These are phyloP conservation scores for Pneumocystis sp. DNA, from an alignment of 1,139 yeast genomes.

Conservation along the genomic window DNA sequence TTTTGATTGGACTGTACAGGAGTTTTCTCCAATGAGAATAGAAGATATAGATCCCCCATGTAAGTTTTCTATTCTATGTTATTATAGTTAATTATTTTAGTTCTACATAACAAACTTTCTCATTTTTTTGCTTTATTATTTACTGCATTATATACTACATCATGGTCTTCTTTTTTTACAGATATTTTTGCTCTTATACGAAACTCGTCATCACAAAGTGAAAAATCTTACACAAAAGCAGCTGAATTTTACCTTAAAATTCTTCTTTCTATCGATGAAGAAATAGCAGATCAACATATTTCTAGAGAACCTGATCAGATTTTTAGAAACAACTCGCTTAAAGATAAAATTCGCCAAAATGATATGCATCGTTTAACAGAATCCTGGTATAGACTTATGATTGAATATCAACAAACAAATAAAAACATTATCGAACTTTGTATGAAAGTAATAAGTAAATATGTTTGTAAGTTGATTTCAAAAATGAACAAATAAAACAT, in stretches of 20 bases:
- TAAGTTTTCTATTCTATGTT: not conserved
- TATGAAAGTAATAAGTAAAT: constrained; percentile 63
- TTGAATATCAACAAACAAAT: constrained; percentile 17
- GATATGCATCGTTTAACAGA: constrained; percentile 58
- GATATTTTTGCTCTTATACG: constrained; percentile 38
- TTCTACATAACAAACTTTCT: constrained; percentile 61
- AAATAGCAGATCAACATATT: constrained; percentile 83
- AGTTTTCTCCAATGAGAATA: constrained; percentile 5
- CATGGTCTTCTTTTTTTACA: constrained; percentile 53
- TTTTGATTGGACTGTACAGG: constrained; percentile 27
- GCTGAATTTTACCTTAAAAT: constrained; percentile 68
- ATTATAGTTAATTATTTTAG: not conserved
- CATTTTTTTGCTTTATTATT: constrained; percentile 60
- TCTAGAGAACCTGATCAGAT: constrained; percentile 44
- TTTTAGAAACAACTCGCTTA: constrained; percentile 54
- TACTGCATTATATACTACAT: constrained; percentile 44
- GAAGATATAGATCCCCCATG: constrained; percentile 14
- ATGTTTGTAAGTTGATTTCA: constrained; percentile 33
- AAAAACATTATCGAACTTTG: constrained; percentile 42
- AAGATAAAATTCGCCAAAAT: constrained; percentile 63
- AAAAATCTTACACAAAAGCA: constrained; percentile 32
- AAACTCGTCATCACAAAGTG: constrained; percentile 16
- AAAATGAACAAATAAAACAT: not conserved
- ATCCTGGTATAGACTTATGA: constrained; percentile 54
- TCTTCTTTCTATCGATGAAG: constrained; percentile 63